phyloP scores from a whole-genome alignment of 2,329 filamentous ascomycete species.

The Penicillium sp. region DNA sequence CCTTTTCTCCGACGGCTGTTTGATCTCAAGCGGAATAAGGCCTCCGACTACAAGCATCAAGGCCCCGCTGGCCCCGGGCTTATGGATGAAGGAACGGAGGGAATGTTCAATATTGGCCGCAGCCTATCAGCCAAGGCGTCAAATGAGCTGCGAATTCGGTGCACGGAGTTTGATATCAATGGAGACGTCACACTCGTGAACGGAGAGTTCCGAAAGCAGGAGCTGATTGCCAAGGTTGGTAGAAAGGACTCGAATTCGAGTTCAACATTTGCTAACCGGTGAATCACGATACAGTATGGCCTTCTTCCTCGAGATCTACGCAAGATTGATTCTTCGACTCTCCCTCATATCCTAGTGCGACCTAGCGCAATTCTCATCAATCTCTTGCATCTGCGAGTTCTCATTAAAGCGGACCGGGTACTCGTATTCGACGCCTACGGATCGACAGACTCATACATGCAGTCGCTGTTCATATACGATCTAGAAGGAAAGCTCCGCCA shows the following conservation, averaged over 20 bases:
- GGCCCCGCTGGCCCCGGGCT: conserved; percentile 58
- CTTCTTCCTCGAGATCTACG: conserved; percentile 89
- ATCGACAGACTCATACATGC: conserved; percentile 88
- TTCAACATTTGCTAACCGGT: neutral
- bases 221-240: conserved; percentile 85
- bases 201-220: conserved; percentile 95
- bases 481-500: conserved; percentile 88
- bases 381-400: conserved; percentile 87
- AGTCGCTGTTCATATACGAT: conserved; percentile 97
- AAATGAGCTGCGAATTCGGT: conserved; percentile 80
- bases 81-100: conserved; percentile 58
- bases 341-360: conserved; percentile 92
- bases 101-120: conserved; percentile 66
- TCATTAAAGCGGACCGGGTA: conserved; percentile 92
- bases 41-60: conserved; percentile 42
- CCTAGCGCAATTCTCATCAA: conserved; percentile 93
- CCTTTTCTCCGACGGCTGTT: conserved; percentile 39
- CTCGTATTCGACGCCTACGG: conserved; percentile 96
- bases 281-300: conserved; percentile 64
- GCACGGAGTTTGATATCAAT: conserved; percentile 90
- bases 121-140: conserved; percentile 71
- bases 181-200: conserved; percentile 90
- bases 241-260: conserved; percentile 79
- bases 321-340: conserved; percentile 94
- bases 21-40: conserved; percentile 34